Evolutionary conservation across 176 grass and related monocot genomes (phyloP), one percentile per base, ranked within the genome.

Genomic region (Puya raimondii): DNA sequence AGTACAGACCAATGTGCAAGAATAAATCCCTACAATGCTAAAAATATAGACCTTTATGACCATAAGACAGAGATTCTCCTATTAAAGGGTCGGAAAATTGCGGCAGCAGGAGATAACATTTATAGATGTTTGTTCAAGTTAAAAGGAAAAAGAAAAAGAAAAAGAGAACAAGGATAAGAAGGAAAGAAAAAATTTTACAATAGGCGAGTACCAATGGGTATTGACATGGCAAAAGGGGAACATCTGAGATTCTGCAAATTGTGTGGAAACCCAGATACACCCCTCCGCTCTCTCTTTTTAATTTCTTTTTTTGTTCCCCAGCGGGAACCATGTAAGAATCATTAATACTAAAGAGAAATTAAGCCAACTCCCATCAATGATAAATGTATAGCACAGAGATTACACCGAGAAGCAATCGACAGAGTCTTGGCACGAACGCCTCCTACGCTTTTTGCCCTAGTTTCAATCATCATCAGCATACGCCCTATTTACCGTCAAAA

Each of bases 221-320:
- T 27, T 77, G 77, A 33, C 51, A 90, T 92, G 89, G 89, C 74
- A 72, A 42, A 67, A 89, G 84, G 83, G 81, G 64, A 53, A 69
- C 87, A 82, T 86, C 87, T 91, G 87, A 77, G 80, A 73, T 79
- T 85, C 87, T 81, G 78, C 81, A 85, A 87, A 88, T 87, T 85
- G 79, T 88, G 84, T 84, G 81, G 89, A 94, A 88, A 77, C 82
- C 80, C 85, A 91, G 94, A 99, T 71, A 74, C 80, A 80, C 80
- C 72, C 89, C 82, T 88, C 87, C 80, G 87, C 79, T 80, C 70
- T 59, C 33, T 42, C 33, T 6, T 42, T 42, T 42, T 42, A 42
- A 42, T 42, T 42, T 4, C 33, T 80, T 52, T 76, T 64, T 64
- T n/a, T n/a, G n/a, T 76, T 33, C 51, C 50, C 42, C 78, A 79